These are phyloP conservation scores for Sparassis latifolia DNA, from an alignment of 1,284 basidiomycete species.

Conservation along the genomic window DNA sequence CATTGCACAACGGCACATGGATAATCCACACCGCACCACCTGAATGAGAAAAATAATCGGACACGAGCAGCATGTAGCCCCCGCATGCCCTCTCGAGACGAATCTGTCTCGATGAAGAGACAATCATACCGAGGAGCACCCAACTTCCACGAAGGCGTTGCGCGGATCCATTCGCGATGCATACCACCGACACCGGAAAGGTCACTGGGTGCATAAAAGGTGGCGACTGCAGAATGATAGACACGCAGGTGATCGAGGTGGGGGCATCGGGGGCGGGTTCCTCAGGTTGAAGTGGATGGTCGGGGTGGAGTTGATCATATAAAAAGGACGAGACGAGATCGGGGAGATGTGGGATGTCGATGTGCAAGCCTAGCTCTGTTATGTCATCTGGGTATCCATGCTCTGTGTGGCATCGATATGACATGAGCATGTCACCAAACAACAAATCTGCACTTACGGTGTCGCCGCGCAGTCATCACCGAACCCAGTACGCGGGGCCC, in stretches of 20 bases:
- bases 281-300: not conserved
- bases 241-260: not conserved
- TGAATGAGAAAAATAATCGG: slow-evolving; percentile 9
- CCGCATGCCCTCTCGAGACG: not conserved
- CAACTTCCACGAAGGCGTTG: not conserved
- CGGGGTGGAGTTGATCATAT: not conserved
- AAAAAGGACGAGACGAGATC: not conserved
- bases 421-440: not conserved
- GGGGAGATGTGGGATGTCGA: not conserved
- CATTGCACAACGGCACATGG: slow-evolving; percentile 17
- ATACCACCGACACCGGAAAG: not conserved
- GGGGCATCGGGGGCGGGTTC: not conserved
- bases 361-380: not conserved
- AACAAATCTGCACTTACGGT: not conserved
- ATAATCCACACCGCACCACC: slow-evolving; percentile 1
- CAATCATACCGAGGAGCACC: not conserved
- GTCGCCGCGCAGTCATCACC: not conserved
- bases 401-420: not conserved
- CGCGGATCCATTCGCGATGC: not conserved
- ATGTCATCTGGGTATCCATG: not conserved
- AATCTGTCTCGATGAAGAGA: slow-evolving; percentile 9
- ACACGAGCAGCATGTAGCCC: slow-evolving; percentile 5
- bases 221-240: not conserved
- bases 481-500: not conserved
- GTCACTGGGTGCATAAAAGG: not conserved